Base-by-base conservation (phyloP, 768 basidiomycete genomes). In the Agaricus subrufescens region DNA sequence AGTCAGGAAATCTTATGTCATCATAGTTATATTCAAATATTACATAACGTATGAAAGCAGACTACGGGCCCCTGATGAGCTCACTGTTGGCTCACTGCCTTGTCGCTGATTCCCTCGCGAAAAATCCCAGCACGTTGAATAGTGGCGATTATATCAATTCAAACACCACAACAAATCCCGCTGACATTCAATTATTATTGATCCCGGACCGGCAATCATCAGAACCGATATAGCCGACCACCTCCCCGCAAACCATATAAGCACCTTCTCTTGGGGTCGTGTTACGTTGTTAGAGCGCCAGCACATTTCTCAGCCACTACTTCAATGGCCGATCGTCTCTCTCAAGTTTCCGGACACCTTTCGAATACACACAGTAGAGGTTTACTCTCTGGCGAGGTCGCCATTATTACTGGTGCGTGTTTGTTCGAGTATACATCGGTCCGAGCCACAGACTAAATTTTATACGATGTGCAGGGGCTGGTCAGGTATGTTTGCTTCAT, bases 321-420 rank as follows among this genome's bases (percentile, higher is more conserved):
- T 50, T 15, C 34, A 47, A 85, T 84, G 81, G 70, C 84, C 37
- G 69, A 68, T 63, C 81, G 85, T 65, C 80, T 91, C 43, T 68
- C 81, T 46, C 89, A 90, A 71, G 79, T 91, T 46, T 79, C 88
- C 29, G 82, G 81, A 52, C 89, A 91, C 64, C 70, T 91, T 27
- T 78, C 79, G 38, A 85, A 81, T 63, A 61, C 73, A 9, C 61
- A 76, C 50, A 69, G 75, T 27, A 72, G 79, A 19, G 89, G 90
- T 3, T 73, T 93, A 44, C 75, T 91, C 47, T 78, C 75, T 1
- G 88, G 85, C 5, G 87, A 93, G 63, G 90, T 92, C 7, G 90
- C 88, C 14, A 91, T 94, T 67, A 85, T 94, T 63, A 94, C 91
- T 49, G 91, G 89, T 86, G 64, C 63, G 81, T 48, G n/a, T 19